phyloP scores from a whole-genome alignment of 495 filamentous ascomycete genomes.

The Pyrenopolyporus hunteri region DNA sequence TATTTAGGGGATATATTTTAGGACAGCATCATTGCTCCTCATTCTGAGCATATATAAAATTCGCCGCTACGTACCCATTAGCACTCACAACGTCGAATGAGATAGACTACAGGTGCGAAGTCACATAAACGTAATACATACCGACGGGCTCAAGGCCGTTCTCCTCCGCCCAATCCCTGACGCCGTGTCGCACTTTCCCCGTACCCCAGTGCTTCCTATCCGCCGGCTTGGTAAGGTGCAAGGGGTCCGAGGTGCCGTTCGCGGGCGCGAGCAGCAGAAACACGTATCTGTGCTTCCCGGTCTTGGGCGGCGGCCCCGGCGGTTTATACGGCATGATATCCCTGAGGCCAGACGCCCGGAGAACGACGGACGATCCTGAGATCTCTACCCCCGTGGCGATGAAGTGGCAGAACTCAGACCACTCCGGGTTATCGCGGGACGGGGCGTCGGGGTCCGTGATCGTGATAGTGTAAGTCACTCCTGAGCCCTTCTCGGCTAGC shows the following conservation, averaged over 20 bases:
- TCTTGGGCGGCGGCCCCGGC: constrained; percentile 67
- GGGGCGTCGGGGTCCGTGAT: constrained; percentile 77
- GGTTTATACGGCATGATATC: constrained; percentile 64
- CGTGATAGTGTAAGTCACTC: constrained; percentile 48
- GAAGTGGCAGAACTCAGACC: constrained; percentile 78
- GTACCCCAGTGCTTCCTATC: constrained; percentile 70
- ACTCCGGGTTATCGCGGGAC: constrained; percentile 66
- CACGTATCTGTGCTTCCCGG: constrained; percentile 73
- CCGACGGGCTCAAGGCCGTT: constrained; percentile 67
- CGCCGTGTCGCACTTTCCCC: constrained; percentile 60
- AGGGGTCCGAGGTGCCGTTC: constrained; percentile 45
- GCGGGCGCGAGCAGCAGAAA: constrained; percentile 61
- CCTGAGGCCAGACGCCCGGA: constrained; percentile 37
- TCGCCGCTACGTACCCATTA: constrained; percentile 56
- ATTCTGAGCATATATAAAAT: constrained; percentile 70
- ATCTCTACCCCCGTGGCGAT: constrained; percentile 53
- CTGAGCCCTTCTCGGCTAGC: neutral
- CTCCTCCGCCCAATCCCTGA: constrained; percentile 66
- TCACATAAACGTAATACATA: constrained; percentile 41
- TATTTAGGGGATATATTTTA: too few relatives aligned
- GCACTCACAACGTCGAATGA: constrained; percentile 6
- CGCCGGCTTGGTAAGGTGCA: constrained; percentile 58
- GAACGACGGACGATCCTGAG: constrained; percentile 17
- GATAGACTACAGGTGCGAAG: neutral
- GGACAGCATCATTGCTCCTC: constrained; percentile 56